phyloP scores from a whole-genome alignment of 108 stramenopile species.

The Hondaea fermentalgiana region DNA sequence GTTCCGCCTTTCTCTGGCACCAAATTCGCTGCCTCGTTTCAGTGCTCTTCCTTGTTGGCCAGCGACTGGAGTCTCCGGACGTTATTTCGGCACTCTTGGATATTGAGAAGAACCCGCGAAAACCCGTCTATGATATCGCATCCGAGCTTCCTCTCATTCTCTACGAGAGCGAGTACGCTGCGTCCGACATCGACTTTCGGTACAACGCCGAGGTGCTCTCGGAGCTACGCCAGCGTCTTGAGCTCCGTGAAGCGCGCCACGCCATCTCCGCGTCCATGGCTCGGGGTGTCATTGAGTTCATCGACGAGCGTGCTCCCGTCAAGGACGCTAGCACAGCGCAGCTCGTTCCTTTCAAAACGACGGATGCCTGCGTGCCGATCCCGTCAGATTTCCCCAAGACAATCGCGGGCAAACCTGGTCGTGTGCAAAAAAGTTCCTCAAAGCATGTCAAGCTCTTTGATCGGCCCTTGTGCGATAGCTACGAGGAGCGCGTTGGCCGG shows the following conservation, averaged over 20 bases:
- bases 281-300: not conserved
- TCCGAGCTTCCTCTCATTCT: conserved; percentile 76
- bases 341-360: not conserved
- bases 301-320: not conserved
- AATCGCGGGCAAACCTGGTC: not conserved
- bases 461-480: not conserved
- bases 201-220: conserved; percentile 25
- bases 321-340: not conserved
- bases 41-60: conserved; percentile 79
- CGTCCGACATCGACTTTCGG: conserved; percentile 30
- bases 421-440: not conserved
- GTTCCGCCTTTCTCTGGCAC: conserved; percentile 96
- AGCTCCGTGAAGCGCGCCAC: not conserved
- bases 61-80: conserved; percentile 65
- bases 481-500: not conserved
- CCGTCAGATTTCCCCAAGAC: not conserved
- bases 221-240: not conserved
- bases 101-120: conserved; percentile 68
- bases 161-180: conserved; percentile 70
- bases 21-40: conserved; percentile 90
- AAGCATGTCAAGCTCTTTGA: not conserved
- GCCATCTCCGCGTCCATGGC: not conserved
- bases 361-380: not conserved
- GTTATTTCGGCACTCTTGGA: conserved; percentile 71
- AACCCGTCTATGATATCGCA: conserved; percentile 84